These are phyloP conservation scores for Angophora floribunda DNA, from an alignment of 345 rosid genomes.

Conservation along the genomic window DNA sequence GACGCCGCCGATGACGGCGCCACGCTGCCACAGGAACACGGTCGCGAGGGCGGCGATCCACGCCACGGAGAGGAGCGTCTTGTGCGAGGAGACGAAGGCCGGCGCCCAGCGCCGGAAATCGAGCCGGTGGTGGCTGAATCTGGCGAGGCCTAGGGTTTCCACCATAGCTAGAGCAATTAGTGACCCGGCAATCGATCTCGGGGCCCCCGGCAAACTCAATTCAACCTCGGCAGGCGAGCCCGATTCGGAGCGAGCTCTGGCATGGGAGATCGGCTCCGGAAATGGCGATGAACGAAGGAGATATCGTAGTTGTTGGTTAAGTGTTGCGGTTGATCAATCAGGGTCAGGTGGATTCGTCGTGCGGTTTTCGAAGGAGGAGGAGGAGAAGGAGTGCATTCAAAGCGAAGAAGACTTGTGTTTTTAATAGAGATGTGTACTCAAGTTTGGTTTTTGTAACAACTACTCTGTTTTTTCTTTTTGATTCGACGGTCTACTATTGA, in stretches of 20 bases:
- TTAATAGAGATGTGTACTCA: neutral
- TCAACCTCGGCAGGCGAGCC: neutral
- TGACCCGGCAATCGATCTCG: neutral
- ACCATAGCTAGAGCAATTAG: conserved; percentile 17
- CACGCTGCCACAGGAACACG: conserved; percentile 75
- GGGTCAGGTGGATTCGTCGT: neutral
- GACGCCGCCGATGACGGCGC: conserved; percentile 24
- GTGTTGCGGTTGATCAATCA: neutral
- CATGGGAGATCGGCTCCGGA: neutral
- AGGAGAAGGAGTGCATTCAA: neutral
- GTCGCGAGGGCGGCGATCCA: conserved; percentile 84
- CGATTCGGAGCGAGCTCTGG: neutral
- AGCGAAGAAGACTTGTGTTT: neutral
- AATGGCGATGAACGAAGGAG: neutral
- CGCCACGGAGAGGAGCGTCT: conserved; percentile 58
- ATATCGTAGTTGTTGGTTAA: neutral
- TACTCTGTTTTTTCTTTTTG: neutral
- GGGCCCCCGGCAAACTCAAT: neutral
- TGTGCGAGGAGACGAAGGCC: conserved; percentile 57
- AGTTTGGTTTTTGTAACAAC: neutral
- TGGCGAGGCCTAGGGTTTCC: conserved; percentile 37
- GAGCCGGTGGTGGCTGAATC: conserved; percentile 40
- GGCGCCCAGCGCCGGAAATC: conserved; percentile 53
- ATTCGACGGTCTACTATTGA: neutral
- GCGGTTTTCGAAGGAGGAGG: neutral